Evolutionary conservation across 2,329 filamentous ascomycete species (phyloP).

Genomic region (Aspergillus versicolor): DNA sequence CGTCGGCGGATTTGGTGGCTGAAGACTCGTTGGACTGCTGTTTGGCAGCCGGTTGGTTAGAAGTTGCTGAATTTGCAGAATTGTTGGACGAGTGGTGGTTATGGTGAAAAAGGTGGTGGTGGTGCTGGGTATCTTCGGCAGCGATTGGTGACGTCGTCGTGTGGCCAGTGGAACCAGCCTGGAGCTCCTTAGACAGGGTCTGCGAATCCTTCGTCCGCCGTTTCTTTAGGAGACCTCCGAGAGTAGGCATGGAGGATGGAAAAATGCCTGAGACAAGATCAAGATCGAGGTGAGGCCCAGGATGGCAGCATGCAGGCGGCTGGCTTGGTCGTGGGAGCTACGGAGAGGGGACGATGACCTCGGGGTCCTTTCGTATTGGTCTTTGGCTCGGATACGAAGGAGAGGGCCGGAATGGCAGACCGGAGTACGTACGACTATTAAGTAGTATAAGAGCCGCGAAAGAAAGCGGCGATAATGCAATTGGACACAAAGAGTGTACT

Average conservation of each 20-base stretch:
- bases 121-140: constrained; percentile 25
- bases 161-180: constrained; percentile 64
- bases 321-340: constrained; percentile 8
- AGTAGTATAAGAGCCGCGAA: background rate
- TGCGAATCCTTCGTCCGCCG: constrained; percentile 91
- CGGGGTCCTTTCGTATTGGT: constrained; percentile 4
- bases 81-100: constrained; percentile 13
- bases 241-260: constrained; percentile 72
- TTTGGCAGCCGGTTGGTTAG: constrained; percentile 13
- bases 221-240: constrained; percentile 92
- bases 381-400: constrained; percentile 16
- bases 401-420: constrained; percentile 3
- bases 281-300: constrained; percentile 14
- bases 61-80: constrained; percentile 2
- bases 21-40: constrained; percentile 16
- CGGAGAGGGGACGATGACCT: background rate
- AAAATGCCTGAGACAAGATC: constrained; percentile 18
- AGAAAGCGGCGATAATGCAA: constrained; percentile 5
- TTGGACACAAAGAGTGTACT: constrained; percentile 6
- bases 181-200: constrained; percentile 56
- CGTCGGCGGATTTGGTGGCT: constrained; percentile 23
- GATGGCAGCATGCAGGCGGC: constrained; percentile 28
- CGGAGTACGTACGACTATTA: constrained; percentile 1
- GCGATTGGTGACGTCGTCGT: constrained; percentile 59
- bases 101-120: constrained; percentile 30